Percentiles rank a stretch among this genome's conserved stretches.
These are phyloP conservation scores for Tetrahymena elliotti DNA, from an alignment of 73 alveolate genomes.

Conservation along the genomic window DNA sequence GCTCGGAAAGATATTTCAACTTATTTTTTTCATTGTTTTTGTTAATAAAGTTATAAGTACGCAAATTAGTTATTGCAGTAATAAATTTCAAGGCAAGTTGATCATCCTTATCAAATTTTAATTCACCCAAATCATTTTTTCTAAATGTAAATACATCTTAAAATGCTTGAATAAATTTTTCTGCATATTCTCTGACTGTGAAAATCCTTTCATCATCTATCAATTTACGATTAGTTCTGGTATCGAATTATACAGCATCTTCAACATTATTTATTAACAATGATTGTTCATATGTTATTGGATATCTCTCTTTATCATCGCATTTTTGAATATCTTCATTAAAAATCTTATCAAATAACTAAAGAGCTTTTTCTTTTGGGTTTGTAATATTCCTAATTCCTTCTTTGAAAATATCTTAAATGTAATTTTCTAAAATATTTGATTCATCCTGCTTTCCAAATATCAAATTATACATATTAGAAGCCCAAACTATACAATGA, in stretches of 20 bases:
- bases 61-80: constrained; percentile 74
- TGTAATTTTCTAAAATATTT: constrained; percentile 43
- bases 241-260: constrained; percentile 36
- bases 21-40: neutral
- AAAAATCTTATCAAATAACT: constrained; percentile 6
- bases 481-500: constrained; percentile 94
- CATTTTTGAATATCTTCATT: constrained; percentile 5
- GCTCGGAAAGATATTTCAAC: constrained; percentile 38
- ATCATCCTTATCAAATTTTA: constrained; percentile 89
- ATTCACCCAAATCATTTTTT: constrained; percentile 1
- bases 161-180: constrained; percentile 5
- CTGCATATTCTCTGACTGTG: constrained; percentile 20
- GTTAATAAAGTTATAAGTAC: constrained; percentile 66
- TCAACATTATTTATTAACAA: neutral
- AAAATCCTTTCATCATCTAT: neutral
- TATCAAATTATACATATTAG: constrained; percentile 70
- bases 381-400: neutral
- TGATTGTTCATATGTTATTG: constrained; percentile 22
- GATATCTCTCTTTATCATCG: constrained; percentile 16
- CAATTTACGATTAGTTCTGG: neutral
- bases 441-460: constrained; percentile 60
- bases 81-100: constrained; percentile 73
- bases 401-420: constrained; percentile 40
- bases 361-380: neutral
- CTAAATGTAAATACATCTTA: neutral